Base-by-base conservation (phyloP, 2,329 filamentous ascomycete species). In the Talaromyces atroroseus region DNA sequence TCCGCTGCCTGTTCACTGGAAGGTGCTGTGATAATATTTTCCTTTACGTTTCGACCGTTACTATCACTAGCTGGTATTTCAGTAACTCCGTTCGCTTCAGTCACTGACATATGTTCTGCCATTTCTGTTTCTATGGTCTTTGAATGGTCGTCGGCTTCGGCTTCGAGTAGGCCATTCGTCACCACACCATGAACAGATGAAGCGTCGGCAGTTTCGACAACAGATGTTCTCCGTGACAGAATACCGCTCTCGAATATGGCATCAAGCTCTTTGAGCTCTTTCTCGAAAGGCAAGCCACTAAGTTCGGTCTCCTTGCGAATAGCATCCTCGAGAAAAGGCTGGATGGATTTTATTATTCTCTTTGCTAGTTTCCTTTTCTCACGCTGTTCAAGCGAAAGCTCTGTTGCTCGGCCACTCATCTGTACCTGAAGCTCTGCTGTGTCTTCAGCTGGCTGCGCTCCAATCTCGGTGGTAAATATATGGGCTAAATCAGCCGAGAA, bases 331-430 rank as follows among this genome's bases (percentile, higher is more conserved):
- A 96, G 77, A 46, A 85, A 80, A 14, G 88, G 85, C 68, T 95
- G 89, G 32, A 95, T 81, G 1, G 86, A 84, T 69, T 90, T 95
- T 62, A 95, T 81, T 59, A 96, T 95, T 24, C 91, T 84, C 72
- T 95, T 96, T 23, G 89, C 90, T n/a, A 95, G 77, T 63, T 87
- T 88, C 65, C 89, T 88, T 59, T 88, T 85, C 63, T 95, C 89
- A 57, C 89, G 88, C 59, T 90, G 84, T 64, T 95, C 90, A 10
- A 80, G 59, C 56, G 68, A 73, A 47, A 76, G 70, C 55, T 77
- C 75, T 6, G 73, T 71, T 5, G 73, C 72, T 49, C 75, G 74
- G 5, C 72, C 58, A 73, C 76, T 71, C 75, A 85, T 65, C 69
- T 79, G 65, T 72, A 76, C 71, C 76, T 85, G 61, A 61, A 76